Conservation (phyloP, 768 basidiomycete species). For the Dendrothele bispora region DNA sequence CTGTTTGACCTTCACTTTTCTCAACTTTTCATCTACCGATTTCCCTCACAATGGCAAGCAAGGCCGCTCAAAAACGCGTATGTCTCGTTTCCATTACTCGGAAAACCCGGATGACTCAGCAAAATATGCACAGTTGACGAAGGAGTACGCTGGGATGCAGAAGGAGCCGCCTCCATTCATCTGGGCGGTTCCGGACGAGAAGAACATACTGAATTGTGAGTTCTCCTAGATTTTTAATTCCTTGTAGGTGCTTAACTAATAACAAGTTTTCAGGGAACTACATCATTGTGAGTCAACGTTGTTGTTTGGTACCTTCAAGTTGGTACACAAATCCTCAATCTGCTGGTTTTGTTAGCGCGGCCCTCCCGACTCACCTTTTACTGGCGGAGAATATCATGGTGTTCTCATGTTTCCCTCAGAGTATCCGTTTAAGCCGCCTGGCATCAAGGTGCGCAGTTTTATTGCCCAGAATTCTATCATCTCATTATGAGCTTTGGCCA, state of each 20-base stretch:
- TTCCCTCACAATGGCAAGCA: constrained; percentile 92
- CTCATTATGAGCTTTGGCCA: constrained; percentile 25
- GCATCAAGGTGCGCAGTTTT: constrained; percentile 89
- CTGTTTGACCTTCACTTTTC: too few relatives aligned
- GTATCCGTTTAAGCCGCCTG: constrained; percentile 96
- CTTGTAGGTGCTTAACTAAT: constrained; percentile 5
- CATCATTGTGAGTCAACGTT: constrained; percentile 77
- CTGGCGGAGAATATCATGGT: constrained; percentile 93
- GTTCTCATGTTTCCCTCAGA: constrained; percentile 90
- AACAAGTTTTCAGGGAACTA: constrained; percentile 72
- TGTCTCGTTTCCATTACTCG: constrained; percentile 7
- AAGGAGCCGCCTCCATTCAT: constrained; percentile 93
- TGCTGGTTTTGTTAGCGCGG: constrained; percentile 60
- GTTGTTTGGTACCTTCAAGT: constrained; percentile 66
- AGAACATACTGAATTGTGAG: constrained; percentile 95
- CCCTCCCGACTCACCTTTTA: constrained; percentile 89
- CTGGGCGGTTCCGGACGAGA: constrained; percentile 94
- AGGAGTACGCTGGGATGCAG: constrained; percentile 93
- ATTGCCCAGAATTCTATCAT: constrained; percentile 72
- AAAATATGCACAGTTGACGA: constrained; percentile 61
- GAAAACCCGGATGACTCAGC: constrained; percentile 3
- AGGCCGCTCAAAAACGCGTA: constrained; percentile 85
- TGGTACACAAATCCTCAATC: constrained; percentile 7
- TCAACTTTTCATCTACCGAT: too few relatives aligned
- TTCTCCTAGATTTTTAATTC: constrained; percentile 12